Base-by-base conservation (phyloP, 345 rosid genomes). In the Salix exigua region DNA sequence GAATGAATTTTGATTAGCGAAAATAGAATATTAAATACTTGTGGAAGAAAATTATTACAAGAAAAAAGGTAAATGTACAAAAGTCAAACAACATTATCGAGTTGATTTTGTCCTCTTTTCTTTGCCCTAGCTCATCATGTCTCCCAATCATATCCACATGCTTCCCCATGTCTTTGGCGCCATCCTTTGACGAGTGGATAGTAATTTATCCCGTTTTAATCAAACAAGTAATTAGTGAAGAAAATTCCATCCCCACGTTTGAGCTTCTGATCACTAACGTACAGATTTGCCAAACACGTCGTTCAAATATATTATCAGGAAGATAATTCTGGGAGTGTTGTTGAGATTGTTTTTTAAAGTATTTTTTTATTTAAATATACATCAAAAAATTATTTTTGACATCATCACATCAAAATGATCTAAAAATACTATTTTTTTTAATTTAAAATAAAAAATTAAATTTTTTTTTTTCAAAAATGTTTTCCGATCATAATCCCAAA, bases 11-110 rank as follows among this genome's bases (percentile, higher is more conserved):
- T 46, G 68, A 31, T 44, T 51, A 68, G 77, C 28, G 66, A 76
- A 76, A 73, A 82, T 70, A 78, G 77, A 78, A 64, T 40, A 67
- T 65, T 25, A 33, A 64, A 69, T 79, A 73, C 46, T 79, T 21
- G 81, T 79, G 85, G 81, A 63, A 72, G 77, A 35, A 53, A 79
- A 37, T 77, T n/a, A 19, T 63, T 46, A n/a, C 55, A 71, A 66
- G 72, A 75, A 72, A 60, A 3, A 19, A 46, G 6, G 37, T 30
- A 74, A 64, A 58, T 42, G 75, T 67, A 12, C 11, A 16, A 70
- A 75, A 79, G 86, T 76, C 77, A 76, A 76, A 42, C 28, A 19
- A 61, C 38, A 38, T 64, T 74, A 77, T 82, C 79, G 67, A 65
- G 17, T 50, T 71, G 60, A 58, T 60, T 66, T 62, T 21, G 35